A percentile compares a stretch with the other conserved stretches of the same genome.
phyloP scores from a whole-genome alignment of 2,329 filamentous ascomycete genomes.

The Lachnellula occidentalis region DNA sequence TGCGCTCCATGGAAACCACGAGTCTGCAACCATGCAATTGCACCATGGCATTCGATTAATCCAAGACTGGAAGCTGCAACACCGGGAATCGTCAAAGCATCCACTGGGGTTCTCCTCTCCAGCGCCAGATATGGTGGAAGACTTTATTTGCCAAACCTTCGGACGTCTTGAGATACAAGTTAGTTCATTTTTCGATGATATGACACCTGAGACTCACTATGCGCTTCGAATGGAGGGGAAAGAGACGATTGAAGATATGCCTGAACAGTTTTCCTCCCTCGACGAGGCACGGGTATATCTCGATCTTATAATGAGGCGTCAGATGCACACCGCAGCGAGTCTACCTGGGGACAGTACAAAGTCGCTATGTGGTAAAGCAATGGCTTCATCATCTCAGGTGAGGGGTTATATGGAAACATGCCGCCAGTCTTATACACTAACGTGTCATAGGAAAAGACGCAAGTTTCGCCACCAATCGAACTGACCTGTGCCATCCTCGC shows the following conservation, averaged over 20 bases:
- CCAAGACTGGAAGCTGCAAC: slow-evolving; percentile 30
- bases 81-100: slow-evolving; percentile 6
- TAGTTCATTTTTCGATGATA: slow-evolving; percentile 42
- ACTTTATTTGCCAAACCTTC: slow-evolving; percentile 57
- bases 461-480: slow-evolving; percentile 6
- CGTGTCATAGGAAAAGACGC: not conserved
- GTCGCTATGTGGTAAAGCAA: no score
- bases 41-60: slow-evolving; percentile 16
- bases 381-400: no score
- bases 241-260: slow-evolving; percentile 17
- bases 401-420: no score
- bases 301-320: slow-evolving; percentile 19
- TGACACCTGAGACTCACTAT: slow-evolving; percentile 9
- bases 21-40: slow-evolving; percentile 17
- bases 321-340: slow-evolving; percentile 18
- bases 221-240: slow-evolving; percentile 14
- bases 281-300: slow-evolving; percentile 19
- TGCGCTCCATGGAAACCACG: slow-evolving; percentile 17
- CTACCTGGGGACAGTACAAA: not conserved
- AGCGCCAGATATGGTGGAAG: slow-evolving; percentile 34
- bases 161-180: slow-evolving; percentile 56
- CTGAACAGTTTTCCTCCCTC: slow-evolving; percentile 10
- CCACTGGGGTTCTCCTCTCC: slow-evolving; percentile 22
- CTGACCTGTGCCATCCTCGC: not conserved
- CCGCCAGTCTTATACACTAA: not conserved